These are phyloP conservation scores for Eucalyptus cloeziana DNA, from an alignment of 345 rosid genomes.

Conservation along the genomic window DNA sequence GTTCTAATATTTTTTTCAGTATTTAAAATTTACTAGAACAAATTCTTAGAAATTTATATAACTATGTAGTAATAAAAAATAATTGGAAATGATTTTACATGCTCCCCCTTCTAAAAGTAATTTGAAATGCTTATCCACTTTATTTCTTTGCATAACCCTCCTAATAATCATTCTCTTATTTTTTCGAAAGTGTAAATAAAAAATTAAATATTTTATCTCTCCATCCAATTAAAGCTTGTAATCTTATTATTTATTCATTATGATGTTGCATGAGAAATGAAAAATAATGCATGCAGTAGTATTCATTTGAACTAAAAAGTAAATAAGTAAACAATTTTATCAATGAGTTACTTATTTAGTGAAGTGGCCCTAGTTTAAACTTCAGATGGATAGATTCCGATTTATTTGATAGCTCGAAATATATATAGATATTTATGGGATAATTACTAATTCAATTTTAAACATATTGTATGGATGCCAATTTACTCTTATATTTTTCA, in stretches of 20 bases:
- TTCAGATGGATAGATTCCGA: too few relatives aligned
- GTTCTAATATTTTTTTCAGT: neutral
- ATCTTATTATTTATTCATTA: neutral
- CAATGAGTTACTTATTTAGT: neutral
- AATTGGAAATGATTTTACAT: neutral
- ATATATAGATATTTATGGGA: too few relatives aligned
- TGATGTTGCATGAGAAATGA: neutral
- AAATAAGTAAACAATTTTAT: neutral
- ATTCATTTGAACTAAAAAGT: neutral
- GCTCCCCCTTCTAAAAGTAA: neutral
- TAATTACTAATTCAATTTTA: too few relatives aligned
- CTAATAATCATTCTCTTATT: neutral
- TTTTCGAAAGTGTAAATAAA: too few relatives aligned
- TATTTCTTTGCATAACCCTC: neutral
- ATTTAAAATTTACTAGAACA: neutral
- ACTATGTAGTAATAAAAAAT: neutral
- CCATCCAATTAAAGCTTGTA: neutral
- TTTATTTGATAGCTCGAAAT: too few relatives aligned
- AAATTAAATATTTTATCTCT: neutral
- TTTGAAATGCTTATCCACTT: neutral
- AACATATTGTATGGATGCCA: too few relatives aligned
- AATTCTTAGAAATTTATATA: neutral
- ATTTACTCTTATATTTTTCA: accelerated
- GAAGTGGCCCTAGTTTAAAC: too few relatives aligned
- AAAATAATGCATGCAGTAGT: neutral